Evolutionary conservation across 1,284 basidiomycete species (phyloP).

Genomic region (Coniophora puteana): DNA sequence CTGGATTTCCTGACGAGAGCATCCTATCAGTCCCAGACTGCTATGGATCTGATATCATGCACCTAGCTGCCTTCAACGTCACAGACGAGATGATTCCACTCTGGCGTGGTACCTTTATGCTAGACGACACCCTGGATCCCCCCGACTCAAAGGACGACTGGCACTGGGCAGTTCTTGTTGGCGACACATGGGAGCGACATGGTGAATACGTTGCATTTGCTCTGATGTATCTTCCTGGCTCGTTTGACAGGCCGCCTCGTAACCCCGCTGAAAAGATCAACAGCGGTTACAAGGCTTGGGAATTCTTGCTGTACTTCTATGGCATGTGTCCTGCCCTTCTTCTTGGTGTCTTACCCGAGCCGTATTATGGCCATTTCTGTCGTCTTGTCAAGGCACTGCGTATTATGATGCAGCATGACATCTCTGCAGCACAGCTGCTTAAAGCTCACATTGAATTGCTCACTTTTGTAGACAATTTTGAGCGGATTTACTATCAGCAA

Average conservation of each 20-base stretch:
- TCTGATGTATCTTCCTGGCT: slow-evolving; percentile 24
- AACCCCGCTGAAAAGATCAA: slow-evolving; percentile 33
- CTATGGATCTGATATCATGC: background rate
- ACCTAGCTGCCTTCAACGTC: background rate
- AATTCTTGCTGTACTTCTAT: slow-evolving; percentile 29
- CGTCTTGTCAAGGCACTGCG: background rate
- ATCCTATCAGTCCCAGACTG: background rate
- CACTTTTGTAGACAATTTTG: background rate
- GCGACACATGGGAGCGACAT: slow-evolving; percentile 31
- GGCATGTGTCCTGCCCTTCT: slow-evolving; percentile 27
- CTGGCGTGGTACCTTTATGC: background rate
- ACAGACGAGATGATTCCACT: background rate
- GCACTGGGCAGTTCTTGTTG: slow-evolving; percentile 32
- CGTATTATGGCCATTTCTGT: slow-evolving; percentile 14
- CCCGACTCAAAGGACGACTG: slow-evolving; percentile 23
- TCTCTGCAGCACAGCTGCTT: background rate
- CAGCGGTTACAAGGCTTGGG: slow-evolving; percentile 33
- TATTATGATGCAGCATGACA: background rate
- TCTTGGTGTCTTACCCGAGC: slow-evolving; percentile 19
- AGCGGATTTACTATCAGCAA: background rate
- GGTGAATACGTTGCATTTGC: slow-evolving; percentile 26
- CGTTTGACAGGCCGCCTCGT: slow-evolving; percentile 29
- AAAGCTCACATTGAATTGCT: background rate
- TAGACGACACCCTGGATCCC: too few relatives aligned
- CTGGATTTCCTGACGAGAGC: background rate